Evolutionary conservation across 2,329 filamentous ascomycete species (phyloP).

Genomic region (Xylaria hypoxylon): DNA sequence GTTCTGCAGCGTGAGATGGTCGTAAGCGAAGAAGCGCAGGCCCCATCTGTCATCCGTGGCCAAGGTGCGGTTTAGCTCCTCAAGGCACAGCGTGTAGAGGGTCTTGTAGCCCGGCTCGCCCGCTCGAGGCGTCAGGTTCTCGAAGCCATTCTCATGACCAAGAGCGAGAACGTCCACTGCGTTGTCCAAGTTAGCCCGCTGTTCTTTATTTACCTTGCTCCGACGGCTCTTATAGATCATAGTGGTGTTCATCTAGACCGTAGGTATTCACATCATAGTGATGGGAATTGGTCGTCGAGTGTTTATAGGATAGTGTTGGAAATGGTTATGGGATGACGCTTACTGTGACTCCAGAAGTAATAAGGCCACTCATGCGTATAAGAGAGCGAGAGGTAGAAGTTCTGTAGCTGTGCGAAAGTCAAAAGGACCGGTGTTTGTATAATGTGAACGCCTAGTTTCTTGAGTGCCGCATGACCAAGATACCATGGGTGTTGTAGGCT

Average conservation of each 20-base stretch:
- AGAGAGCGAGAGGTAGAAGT: constrained; percentile 62
- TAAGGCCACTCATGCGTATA: constrained; percentile 58
- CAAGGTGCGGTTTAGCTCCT: constrained; percentile 52
- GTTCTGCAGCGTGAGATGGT: constrained; percentile 68
- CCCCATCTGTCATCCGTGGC: constrained; percentile 59
- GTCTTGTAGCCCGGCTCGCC: constrained; percentile 55
- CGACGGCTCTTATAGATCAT: not conserved
- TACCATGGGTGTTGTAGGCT: constrained; percentile 67
- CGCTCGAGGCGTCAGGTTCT: constrained; percentile 50
- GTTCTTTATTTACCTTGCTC: not conserved
- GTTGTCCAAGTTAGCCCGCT: constrained; percentile 13
- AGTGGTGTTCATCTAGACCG: not conserved
- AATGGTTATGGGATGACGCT: not conserved
- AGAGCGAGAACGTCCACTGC: constrained; percentile 62
- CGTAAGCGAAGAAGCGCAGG: constrained; percentile 68
- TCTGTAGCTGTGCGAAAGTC: constrained; percentile 67
- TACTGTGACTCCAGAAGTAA: constrained; percentile 67
- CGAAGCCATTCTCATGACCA: constrained; percentile 56
- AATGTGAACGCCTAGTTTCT: constrained; percentile 64
- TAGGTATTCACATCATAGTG: not conserved
- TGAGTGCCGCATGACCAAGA: constrained; percentile 63
- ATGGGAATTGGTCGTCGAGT: not conserved
- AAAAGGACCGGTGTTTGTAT: constrained; percentile 64
- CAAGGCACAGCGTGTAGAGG: constrained; percentile 56
- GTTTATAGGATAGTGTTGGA: not conserved